Percentiles rank a stretch among this genome's conserved stretches.
phyloP scores from a whole-genome alignment of 371 early-diverging fungal species.

The Blastocladiella emersonii region DNA sequence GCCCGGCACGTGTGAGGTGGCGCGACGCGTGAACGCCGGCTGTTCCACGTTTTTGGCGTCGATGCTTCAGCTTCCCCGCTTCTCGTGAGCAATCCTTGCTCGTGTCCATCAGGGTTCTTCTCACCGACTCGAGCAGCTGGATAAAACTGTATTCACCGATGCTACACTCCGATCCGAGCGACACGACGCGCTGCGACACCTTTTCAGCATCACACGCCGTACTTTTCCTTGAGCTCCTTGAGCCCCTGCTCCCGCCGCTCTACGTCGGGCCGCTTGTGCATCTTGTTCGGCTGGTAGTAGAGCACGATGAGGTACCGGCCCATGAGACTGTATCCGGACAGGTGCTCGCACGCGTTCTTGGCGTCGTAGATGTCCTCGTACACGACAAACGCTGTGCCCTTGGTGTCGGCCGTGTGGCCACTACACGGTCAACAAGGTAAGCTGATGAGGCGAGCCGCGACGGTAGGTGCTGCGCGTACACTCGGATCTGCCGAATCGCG shows the following conservation, averaged over 20 bases:
- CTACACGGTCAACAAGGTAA: conserved; percentile 18
- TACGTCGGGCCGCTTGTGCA: conserved; percentile 65
- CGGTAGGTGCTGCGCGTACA: conserved; percentile 24
- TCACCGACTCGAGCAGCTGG: too few species aligned
- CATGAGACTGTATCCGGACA: conserved; percentile 88
- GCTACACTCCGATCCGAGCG: too few species aligned
- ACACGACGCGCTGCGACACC: too few species aligned
- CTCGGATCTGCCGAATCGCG: conserved; percentile 83
- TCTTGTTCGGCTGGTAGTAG: conserved; percentile 73
- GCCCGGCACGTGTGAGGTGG: too few species aligned
- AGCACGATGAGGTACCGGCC: conserved; percentile 89
- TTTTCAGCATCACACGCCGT: conserved; percentile 13
- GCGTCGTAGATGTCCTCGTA: conserved; percentile 97
- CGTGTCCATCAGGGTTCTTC: too few species aligned
- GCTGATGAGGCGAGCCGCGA: neutral
- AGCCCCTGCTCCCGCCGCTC: conserved; percentile 75
- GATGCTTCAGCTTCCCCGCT: too few species aligned
- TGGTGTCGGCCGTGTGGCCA: conserved; percentile 72
- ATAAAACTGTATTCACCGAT: neutral
- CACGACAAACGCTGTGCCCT: conserved; percentile 89
- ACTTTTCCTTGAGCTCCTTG: conserved; percentile 49
- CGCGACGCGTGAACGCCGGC: too few species aligned
- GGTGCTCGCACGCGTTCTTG: conserved; percentile 87
- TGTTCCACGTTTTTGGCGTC: too few species aligned
- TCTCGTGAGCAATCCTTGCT: too few species aligned